Evolutionary conservation across 805 yeast genomes (phyloP).

Genomic region (Candida tibetensis): DNA sequence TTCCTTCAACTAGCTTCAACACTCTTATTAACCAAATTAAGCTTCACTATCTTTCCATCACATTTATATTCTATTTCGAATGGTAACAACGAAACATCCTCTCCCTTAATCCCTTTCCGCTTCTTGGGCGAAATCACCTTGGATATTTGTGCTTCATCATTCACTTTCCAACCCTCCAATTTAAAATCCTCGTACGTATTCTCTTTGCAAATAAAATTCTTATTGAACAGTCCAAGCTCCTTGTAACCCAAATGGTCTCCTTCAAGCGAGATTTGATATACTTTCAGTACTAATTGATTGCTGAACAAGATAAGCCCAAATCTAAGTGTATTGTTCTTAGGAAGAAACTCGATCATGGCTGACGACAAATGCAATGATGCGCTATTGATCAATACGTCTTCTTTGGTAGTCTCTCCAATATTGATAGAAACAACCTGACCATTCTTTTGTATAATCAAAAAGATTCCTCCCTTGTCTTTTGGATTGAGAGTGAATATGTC

Average conservation of each 20-base stretch:
- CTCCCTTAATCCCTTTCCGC: background rate
- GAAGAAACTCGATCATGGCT: background rate
- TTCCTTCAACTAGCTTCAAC: background rate
- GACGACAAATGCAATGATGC: conserved; percentile 1
- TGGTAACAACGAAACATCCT: conserved; percentile 1
- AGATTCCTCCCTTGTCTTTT: background rate
- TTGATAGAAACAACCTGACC: background rate
- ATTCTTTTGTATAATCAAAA: conserved; percentile 1
- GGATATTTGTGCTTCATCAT: background rate
- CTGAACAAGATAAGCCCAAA: conserved; percentile 5
- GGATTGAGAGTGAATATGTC: background rate
- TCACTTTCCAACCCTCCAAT: conserved; percentile 7
- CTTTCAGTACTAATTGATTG: conserved; percentile 3
- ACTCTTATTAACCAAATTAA: conserved; percentile 4
- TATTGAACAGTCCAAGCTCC: conserved; percentile 11
- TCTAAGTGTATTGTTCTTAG: background rate
- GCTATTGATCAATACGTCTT: background rate
- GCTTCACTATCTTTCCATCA: conserved; percentile 1
- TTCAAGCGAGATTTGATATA: conserved; percentile 4
- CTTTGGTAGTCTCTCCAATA: background rate
- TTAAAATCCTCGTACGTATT: conserved; percentile 1
- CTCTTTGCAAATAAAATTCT: conserved; percentile 6
- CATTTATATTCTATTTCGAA: conserved; percentile 4
- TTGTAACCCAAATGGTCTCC: conserved; percentile 1
- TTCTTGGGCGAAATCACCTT: conserved; percentile 3